Evolutionary conservation across 1,139 yeast species (phyloP).

Genomic region (Yamadazyma siamensis): DNA sequence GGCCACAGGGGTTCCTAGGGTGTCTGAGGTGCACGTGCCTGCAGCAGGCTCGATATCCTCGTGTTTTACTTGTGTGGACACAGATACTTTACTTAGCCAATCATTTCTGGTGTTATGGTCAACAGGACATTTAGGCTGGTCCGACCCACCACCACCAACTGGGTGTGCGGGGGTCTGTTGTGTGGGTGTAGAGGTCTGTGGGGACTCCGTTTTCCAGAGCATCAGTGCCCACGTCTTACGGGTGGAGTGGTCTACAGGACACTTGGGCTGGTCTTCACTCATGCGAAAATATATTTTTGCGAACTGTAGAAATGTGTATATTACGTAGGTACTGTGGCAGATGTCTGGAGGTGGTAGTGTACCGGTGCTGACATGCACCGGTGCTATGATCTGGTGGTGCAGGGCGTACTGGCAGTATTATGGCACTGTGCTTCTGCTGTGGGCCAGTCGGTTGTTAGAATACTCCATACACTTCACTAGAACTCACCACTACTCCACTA

Average conservation of each 20-base stretch:
- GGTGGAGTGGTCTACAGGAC: slow-evolving; percentile 23
- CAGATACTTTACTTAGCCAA: slow-evolving; percentile 49
- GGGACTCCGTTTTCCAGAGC: slow-evolving; percentile 11
- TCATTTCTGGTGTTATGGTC: slow-evolving; percentile 56
- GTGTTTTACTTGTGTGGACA: slow-evolving; percentile 23
- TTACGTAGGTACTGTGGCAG: no score
- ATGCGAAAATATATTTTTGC: no score
- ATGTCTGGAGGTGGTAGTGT: no score
- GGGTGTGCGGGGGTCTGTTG: slow-evolving; percentile 7
- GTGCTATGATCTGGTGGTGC: no score
- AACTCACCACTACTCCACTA: no score
- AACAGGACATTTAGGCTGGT: slow-evolving; percentile 59
- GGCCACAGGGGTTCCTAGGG: slow-evolving; percentile 15
- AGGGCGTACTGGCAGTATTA: no score
- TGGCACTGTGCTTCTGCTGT: no score
- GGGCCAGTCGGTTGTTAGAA: no score
- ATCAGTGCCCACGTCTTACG: slow-evolving; percentile 17
- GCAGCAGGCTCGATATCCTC: slow-evolving; percentile 43
- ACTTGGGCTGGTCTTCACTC: slow-evolving; percentile 13
- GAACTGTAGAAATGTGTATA: no score
- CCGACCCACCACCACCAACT: slow-evolving; percentile 12
- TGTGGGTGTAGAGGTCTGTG: slow-evolving; percentile 6
- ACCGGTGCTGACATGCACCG: no score
- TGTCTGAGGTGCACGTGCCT: slow-evolving; percentile 48
- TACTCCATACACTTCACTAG: no score